Evolutionary conservation across 345 rosid species (phyloP).

Genomic region (Brassica cretica): DNA sequence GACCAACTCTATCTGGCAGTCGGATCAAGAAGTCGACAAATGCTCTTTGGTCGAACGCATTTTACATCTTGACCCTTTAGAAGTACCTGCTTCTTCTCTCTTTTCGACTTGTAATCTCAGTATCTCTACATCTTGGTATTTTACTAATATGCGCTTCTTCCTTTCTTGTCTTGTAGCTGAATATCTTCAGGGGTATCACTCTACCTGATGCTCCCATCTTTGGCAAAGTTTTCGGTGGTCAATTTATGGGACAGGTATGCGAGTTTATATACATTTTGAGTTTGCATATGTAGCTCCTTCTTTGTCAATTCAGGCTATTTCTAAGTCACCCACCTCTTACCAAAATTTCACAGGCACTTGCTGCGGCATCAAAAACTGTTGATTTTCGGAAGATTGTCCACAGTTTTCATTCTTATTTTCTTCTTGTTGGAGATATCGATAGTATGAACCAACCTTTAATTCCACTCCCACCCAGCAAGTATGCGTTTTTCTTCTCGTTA

Average conservation of each 20-base stretch:
- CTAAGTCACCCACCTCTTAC: constrained; percentile 3
- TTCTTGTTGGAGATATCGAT: constrained; percentile 82
- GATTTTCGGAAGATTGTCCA: constrained; percentile 88
- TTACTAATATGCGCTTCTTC: constrained; percentile 15
- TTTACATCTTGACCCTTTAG: constrained; percentile 85
- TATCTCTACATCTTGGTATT: background rate
- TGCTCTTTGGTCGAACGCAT: constrained; percentile 75
- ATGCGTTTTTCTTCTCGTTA: constrained; percentile 17
- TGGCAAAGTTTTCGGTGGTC: constrained; percentile 97
- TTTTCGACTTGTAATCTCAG: background rate
- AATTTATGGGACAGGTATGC: constrained; percentile 86
- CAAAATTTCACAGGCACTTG: constrained; percentile 68
- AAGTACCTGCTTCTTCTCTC: constrained; percentile 47
- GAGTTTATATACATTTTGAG: background rate
- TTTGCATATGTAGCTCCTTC: background rate
- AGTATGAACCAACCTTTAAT: constrained; percentile 47
- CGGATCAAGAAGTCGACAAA: constrained; percentile 57
- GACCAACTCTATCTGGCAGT: constrained; percentile 87
- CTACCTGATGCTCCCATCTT: constrained; percentile 85
- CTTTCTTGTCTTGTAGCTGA: constrained; percentile 51
- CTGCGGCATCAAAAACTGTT: constrained; percentile 96
- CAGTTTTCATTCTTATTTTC: constrained; percentile 88
- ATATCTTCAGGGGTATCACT: constrained; percentile 82
- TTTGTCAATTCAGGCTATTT: background rate
- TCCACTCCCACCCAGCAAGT: constrained; percentile 6